phyloP scores from a whole-genome alignment of 73 alveolate genomes.

The Paramecium bursaria region DNA sequence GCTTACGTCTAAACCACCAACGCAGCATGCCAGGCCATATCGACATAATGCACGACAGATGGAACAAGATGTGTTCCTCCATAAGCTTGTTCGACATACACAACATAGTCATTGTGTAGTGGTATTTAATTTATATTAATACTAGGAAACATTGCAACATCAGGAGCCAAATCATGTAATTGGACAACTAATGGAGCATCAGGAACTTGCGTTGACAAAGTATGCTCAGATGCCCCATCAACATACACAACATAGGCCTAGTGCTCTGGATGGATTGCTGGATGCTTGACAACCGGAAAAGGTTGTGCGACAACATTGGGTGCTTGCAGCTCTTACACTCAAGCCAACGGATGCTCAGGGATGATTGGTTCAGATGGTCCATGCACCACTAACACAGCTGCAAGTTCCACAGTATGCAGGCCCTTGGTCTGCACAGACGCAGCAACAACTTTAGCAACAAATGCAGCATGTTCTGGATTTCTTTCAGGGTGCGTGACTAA shows the following conservation, averaged over 20 bases:
- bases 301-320: slow-evolving; percentile 16
- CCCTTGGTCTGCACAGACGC: too few relatives aligned
- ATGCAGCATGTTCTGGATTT: too few relatives aligned
- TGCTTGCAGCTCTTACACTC: not conserved
- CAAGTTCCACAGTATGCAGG: too few relatives aligned
- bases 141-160: too few relatives aligned
- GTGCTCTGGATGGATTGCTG: not conserved
- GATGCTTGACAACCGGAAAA: slow-evolving; percentile 30
- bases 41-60: not conserved
- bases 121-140: too few relatives aligned
- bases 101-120: too few relatives aligned
- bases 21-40: not conserved
- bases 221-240: slow-evolving; percentile 40
- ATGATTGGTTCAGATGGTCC: too few relatives aligned
- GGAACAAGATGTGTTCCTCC: slow-evolving; percentile 13
- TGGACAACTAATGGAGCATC: slow-evolving; percentile 12
- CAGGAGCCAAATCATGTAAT: too few relatives aligned
- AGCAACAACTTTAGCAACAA: too few relatives aligned
- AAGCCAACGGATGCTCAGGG: too few relatives aligned
- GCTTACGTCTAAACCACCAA: not conserved
- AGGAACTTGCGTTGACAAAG: slow-evolving; percentile 27
- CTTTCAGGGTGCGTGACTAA: slow-evolving; percentile 32
- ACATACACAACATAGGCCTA: not conserved
- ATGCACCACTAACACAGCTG: too few relatives aligned
- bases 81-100: not conserved